These are phyloP conservation scores for Helichrysum umbraculigerum DNA, from an alignment of 129 eudicot species.

Conservation along the genomic window DNA sequence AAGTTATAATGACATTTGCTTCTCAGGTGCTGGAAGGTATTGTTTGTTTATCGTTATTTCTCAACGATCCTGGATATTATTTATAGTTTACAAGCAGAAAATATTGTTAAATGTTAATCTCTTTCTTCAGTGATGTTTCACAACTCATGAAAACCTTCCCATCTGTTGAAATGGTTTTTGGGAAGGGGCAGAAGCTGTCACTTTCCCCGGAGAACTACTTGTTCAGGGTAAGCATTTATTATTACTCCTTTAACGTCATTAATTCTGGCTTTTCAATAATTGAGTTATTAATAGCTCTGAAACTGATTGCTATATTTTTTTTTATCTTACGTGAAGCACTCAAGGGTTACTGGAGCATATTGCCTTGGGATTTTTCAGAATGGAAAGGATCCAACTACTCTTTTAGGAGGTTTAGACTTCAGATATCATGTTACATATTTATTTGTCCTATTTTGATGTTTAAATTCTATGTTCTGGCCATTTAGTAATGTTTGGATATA, in stretches of 20 bases:
- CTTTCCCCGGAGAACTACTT: slow-evolving; percentile 95
- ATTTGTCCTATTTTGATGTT: not conserved
- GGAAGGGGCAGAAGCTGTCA: slow-evolving; percentile 67
- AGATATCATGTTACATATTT: not conserved
- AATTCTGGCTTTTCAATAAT: not conserved
- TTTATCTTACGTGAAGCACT: slow-evolving; percentile 51
- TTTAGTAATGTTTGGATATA: slow-evolving; percentile 5
- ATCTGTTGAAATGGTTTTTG: slow-evolving; percentile 85
- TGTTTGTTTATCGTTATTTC: slow-evolving; percentile 10
- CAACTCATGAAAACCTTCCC: slow-evolving; percentile 84
- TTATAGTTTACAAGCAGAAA: not conserved
- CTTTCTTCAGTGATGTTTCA: slow-evolving; percentile 65
- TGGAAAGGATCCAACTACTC: slow-evolving; percentile 95
- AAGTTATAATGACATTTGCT: slow-evolving; percentile 90
- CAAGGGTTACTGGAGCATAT: slow-evolving; percentile 88
- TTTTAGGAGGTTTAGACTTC: slow-evolving; percentile 62
- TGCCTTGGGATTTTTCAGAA: slow-evolving; percentile 94
- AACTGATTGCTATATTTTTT: slow-evolving; percentile 1
- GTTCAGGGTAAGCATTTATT: slow-evolving; percentile 62
- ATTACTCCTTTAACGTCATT: not conserved
- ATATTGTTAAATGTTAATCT: slow-evolving; percentile 7
- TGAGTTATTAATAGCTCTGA: not conserved
- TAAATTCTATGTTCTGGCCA: not conserved
- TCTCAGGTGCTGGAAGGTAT: slow-evolving; percentile 96
- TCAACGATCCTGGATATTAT: not conserved